Conservation (phyloP, 768 basidiomycete genomes). For the Suillus occidentalis region DNA sequence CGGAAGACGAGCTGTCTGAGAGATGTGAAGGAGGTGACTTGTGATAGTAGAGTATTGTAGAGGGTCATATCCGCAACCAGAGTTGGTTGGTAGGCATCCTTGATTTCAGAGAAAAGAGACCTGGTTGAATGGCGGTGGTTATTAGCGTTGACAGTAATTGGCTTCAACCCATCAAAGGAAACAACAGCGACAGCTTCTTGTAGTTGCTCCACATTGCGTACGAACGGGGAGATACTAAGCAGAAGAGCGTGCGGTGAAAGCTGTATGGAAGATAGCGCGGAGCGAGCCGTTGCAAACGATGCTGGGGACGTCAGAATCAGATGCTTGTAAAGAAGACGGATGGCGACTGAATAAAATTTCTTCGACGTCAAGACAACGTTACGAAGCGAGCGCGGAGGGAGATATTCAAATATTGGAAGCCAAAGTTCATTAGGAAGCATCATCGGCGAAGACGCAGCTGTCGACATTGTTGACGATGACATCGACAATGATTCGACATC, state of each 20-base stretch:
- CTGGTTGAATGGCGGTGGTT: slow-evolving; percentile 6
- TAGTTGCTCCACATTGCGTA: slow-evolving; percentile 26
- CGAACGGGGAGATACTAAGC: neutral
- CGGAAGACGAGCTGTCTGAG: slow-evolving; percentile 39
- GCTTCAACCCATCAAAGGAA: slow-evolving; percentile 12
- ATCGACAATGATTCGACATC: too few relatives aligned
- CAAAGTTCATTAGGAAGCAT: slow-evolving; percentile 38
- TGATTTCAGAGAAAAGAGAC: slow-evolving; percentile 2
- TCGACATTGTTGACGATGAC: neutral
- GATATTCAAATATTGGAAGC: slow-evolving; percentile 38
- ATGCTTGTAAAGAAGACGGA: slow-evolving; percentile 19
- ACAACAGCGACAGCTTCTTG: slow-evolving; percentile 26
- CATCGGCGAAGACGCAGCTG: neutral
- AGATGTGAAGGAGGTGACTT: slow-evolving; percentile 29
- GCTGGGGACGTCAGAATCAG: slow-evolving; percentile 34
- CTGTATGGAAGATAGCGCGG: slow-evolving; percentile 10
- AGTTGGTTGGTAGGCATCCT: slow-evolving; percentile 24
- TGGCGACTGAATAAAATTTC: slow-evolving; percentile 31
- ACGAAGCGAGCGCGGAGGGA: slow-evolving; percentile 31
- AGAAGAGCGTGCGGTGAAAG: slow-evolving; percentile 18
- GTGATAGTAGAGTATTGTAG: slow-evolving; percentile 26
- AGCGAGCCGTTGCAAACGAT: slow-evolving; percentile 15
- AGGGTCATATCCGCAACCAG: slow-evolving; percentile 23
- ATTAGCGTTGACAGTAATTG: slow-evolving; percentile 8
- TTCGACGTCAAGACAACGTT: slow-evolving; percentile 29